Evolutionary conservation across 2,329 filamentous ascomycete species (phyloP).

Genomic region (Alternaria ethzedia): DNA sequence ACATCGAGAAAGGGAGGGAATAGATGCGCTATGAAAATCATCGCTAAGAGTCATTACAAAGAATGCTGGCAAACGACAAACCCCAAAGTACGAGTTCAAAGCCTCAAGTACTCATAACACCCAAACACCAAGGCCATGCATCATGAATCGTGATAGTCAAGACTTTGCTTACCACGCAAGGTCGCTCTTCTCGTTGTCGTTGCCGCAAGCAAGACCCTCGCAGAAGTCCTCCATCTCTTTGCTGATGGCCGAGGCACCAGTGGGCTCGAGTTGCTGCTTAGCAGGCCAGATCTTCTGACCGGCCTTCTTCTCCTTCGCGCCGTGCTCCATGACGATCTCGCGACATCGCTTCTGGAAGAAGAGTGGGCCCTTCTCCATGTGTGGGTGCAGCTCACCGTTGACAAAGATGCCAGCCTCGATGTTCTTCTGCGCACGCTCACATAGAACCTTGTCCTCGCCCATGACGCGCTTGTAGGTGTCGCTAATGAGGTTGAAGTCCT

Average conservation of each 20-base stretch:
- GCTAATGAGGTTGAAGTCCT: slow-evolving; percentile 64
- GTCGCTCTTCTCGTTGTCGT: slow-evolving; percentile 36
- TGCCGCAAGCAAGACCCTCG: slow-evolving; percentile 33
- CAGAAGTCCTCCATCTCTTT: slow-evolving; percentile 40
- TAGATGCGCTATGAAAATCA: not conserved
- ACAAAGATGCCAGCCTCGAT: slow-evolving; percentile 67
- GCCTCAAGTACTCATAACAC: slow-evolving; percentile 19
- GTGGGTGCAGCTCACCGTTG: slow-evolving; percentile 68
- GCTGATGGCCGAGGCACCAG: slow-evolving; percentile 23
- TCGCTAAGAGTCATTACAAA: slow-evolving; percentile 13
- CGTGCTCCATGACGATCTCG: slow-evolving; percentile 57
- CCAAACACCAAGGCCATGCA: slow-evolving; percentile 24
- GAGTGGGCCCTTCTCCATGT: slow-evolving; percentile 64
- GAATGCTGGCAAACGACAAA: not conserved
- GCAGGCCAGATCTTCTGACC: slow-evolving; percentile 62
- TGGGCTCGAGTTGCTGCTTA: slow-evolving; percentile 37
- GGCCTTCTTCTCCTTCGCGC: slow-evolving; percentile 54
- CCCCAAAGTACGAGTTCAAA: slow-evolving; percentile 17
- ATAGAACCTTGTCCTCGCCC: slow-evolving; percentile 69
- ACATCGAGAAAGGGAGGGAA: not conserved
- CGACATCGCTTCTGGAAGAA: slow-evolving; percentile 63
- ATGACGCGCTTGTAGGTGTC: slow-evolving; percentile 69
- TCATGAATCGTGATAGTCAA: slow-evolving; percentile 9
- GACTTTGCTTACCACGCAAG: slow-evolving; percentile 26
- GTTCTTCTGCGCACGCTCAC: slow-evolving; percentile 65